phyloP scores from a whole-genome alignment of 169 alveolate genomes.

The Nephromyces sp. region DNA sequence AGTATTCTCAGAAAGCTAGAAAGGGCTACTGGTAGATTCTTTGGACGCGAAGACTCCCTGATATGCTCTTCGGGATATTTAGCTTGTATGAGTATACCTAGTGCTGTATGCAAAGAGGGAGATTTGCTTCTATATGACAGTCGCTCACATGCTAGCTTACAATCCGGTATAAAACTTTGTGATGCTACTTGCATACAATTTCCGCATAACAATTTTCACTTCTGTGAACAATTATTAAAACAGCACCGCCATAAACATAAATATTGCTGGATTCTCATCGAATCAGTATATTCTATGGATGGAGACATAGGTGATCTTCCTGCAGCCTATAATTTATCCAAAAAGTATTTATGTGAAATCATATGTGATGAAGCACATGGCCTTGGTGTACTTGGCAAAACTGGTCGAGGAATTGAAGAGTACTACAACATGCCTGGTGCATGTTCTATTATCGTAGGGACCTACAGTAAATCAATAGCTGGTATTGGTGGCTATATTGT shows the following conservation, averaged over 20 bases:
- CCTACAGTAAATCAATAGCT: constrained; percentile 57
- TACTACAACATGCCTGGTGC: constrained; percentile 52
- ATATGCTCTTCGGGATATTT: constrained; percentile 50
- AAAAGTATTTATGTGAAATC: constrained; percentile 45
- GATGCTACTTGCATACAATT: constrained; percentile 50
- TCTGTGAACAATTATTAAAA: constrained; percentile 38
- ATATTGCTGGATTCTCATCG: constrained; percentile 58
- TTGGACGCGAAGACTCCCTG: constrained; percentile 54
- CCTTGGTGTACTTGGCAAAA: constrained; percentile 67
- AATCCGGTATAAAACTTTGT: constrained; percentile 46
- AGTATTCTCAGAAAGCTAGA: constrained; percentile 49
- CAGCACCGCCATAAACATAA: constrained; percentile 35
- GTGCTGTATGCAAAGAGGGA: constrained; percentile 45
- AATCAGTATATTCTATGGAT: constrained; percentile 77
- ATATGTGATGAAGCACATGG: constrained; percentile 76
- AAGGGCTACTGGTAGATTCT: constrained; percentile 39
- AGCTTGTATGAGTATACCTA: constrained; percentile 55
- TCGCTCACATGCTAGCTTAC: constrained; percentile 50
- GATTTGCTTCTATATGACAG: constrained; percentile 44
- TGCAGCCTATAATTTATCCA: constrained; percentile 33
- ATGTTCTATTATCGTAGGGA: constrained; percentile 52
- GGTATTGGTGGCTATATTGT: constrained; percentile 60
- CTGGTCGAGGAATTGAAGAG: constrained; percentile 71
- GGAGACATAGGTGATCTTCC: constrained; percentile 71
- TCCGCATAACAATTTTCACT: constrained; percentile 54